Conservation (phyloP, 805 yeast species). For the Candida cerambycidarum region DNA sequence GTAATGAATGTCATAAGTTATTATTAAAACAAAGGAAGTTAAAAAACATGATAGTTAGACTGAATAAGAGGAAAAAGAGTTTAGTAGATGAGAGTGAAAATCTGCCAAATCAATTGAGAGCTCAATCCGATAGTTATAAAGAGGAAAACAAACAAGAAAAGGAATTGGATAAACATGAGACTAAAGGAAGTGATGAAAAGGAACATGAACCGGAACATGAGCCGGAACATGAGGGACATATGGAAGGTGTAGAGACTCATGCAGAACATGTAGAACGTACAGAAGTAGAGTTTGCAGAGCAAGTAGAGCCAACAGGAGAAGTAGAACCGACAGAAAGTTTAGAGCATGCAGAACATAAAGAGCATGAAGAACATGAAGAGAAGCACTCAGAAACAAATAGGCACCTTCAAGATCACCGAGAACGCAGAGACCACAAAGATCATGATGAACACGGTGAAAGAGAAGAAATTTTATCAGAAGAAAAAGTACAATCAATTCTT, state of each 20-base stretch:
- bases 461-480: constrained; percentile 31
- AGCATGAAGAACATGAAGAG: neutral
- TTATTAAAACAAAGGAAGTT: constrained; percentile 58
- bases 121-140: neutral
- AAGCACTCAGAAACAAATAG: constrained; percentile 5
- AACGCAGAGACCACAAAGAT: neutral
- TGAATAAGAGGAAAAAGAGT: constrained; percentile 41
- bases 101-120: constrained; percentile 8
- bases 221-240: too few species aligned
- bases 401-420: neutral
- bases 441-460: constrained; percentile 13
- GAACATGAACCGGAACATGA: constrained; percentile 5
- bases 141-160: neutral
- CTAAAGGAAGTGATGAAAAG: constrained; percentile 2
- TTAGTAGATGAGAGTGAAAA: constrained; percentile 13
- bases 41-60: constrained; percentile 45
- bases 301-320: constrained; percentile 32
- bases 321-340: constrained; percentile 6
- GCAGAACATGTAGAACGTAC: too few species aligned
- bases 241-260: too few species aligned
- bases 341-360: neutral
- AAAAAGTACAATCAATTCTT: constrained; percentile 31
- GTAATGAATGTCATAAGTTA: constrained; percentile 70
- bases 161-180: neutral
- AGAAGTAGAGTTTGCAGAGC: constrained; percentile 17